These are phyloP conservation scores for Debaryomyces sp. DNA, from an alignment of 1,139 yeast species.

Conservation along the genomic window DNA sequence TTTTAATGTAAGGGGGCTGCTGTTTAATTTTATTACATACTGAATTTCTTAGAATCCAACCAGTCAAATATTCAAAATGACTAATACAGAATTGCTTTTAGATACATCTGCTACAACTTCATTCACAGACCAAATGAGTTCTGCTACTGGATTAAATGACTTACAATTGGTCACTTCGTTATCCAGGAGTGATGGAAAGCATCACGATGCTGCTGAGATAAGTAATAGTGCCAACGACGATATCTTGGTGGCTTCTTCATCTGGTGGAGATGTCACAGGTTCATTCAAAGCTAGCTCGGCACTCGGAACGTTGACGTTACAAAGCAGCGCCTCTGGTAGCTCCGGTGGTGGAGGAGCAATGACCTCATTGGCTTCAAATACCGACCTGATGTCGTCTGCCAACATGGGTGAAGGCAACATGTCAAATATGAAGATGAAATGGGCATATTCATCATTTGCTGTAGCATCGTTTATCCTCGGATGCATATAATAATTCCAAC, in stretches of 20 bases:
- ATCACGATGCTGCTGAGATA: background rate
- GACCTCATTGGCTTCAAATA: background rate
- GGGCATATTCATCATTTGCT: constrained; percentile 1
- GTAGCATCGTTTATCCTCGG: constrained; percentile 1
- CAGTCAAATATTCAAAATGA: background rate
- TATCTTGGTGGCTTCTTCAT: constrained; percentile 5
- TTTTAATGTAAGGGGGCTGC: background rate
- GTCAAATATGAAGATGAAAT: background rate
- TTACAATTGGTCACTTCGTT: constrained; percentile 9
- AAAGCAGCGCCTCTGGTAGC: background rate
- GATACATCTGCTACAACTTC: constrained; percentile 2
- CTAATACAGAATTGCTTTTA: constrained; percentile 1
- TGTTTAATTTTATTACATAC: background rate
- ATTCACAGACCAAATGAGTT: background rate
- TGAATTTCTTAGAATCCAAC: background rate
- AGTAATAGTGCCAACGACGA: constrained; percentile 7
- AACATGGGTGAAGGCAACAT: background rate
- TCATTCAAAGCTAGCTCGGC: constrained; percentile 10
- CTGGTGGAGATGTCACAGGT: constrained; percentile 7
- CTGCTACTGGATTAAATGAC: constrained; percentile 3
- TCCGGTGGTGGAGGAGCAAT: background rate
- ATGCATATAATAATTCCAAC: background rate
- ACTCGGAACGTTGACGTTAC: constrained; percentile 9
- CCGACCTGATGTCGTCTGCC: background rate
- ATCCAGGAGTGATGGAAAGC: background rate